phyloP scores from a whole-genome alignment of 805 yeast species.

The Metschnikowia bowlesiae region DNA sequence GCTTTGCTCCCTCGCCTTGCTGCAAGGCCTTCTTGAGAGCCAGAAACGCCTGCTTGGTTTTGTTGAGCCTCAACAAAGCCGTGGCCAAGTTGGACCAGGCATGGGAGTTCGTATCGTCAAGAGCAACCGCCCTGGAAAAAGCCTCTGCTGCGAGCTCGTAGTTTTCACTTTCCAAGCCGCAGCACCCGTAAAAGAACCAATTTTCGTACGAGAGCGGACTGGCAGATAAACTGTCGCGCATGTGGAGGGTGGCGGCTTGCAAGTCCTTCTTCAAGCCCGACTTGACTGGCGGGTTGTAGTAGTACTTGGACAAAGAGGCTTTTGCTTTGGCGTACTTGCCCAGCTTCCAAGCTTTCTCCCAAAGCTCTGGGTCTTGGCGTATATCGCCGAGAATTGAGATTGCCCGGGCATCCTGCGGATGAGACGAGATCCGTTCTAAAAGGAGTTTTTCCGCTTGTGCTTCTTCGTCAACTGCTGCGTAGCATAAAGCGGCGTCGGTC shows the following conservation, averaged over 20 bases:
- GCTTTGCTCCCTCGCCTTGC: slow-evolving; percentile 57
- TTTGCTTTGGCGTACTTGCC: slow-evolving; percentile 84
- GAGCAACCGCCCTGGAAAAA: slow-evolving; percentile 81
- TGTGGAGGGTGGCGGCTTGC: slow-evolving; percentile 54
- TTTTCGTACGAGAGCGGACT: slow-evolving; percentile 74
- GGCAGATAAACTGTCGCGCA: slow-evolving; percentile 67
- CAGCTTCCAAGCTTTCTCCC: slow-evolving; percentile 85
- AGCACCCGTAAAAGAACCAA: slow-evolving; percentile 91
- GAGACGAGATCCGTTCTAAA: slow-evolving; percentile 44
- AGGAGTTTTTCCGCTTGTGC: slow-evolving; percentile 60
- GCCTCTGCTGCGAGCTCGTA: slow-evolving; percentile 85
- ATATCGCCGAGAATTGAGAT: slow-evolving; percentile 83
- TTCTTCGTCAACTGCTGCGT: slow-evolving; percentile 78
- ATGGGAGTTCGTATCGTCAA: slow-evolving; percentile 74
- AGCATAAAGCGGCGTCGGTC: slow-evolving; percentile 85
- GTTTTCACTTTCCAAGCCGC: slow-evolving; percentile 70
- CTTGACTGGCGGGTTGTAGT: slow-evolving; percentile 57
- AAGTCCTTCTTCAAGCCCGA: slow-evolving; percentile 52
- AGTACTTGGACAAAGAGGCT: slow-evolving; percentile 70
- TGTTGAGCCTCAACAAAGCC: slow-evolving; percentile 60
- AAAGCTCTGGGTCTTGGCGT: slow-evolving; percentile 64
- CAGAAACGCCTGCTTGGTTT: slow-evolving; percentile 72
- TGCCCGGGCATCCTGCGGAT: slow-evolving; percentile 79
- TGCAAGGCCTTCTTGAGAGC: slow-evolving; percentile 80
- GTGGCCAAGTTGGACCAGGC: slow-evolving; percentile 93